Evolutionary conservation across 106 monocot species (phyloP), one percentile per base, ranked within the genome.

Genomic region (Dendrobium catenatum): DNA sequence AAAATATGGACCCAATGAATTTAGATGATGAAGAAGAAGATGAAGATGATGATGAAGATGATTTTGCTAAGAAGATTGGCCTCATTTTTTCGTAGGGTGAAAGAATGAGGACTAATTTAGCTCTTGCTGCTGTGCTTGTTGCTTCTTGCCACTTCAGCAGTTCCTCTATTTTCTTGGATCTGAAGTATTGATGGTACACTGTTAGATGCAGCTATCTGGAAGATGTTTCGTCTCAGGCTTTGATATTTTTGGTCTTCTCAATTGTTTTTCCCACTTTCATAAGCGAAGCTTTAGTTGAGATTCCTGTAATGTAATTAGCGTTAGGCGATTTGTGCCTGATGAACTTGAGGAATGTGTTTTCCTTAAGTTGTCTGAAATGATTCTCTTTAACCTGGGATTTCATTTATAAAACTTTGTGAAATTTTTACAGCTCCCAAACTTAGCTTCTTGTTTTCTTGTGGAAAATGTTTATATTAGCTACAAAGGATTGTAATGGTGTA

Each of bases 31-130:
- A 83, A 18, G 77, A 82, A 3, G 85, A 78, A 42, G 91, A 85
- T 51, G 85, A 86, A 26, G 42, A 81, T 2, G 95, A 91, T 51
- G 96, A 96, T n/a, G 93, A 86, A 1, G 85, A 93, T 54, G 95
- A 89, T 24, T 96, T 96, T 87, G 85, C 91, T 11, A 86, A 49
- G 83, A 93, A 88, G 81, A 86, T 88, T 27, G 85, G 90, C 20
- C 80, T 84, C 22, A 75, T 91, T 73, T 80, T 86, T 42, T 86
- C 88, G 3, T 91, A 43, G 26, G 16, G 31, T 49, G 3, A 10
- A 44, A n/a, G 8, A 76, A 11, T 16, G 6, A 18, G 29, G 22
- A 47, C 18, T 2, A 59, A 2, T 9, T 26, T 5, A 44, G 19
- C 68, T 31, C 44, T 24, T 59, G 78, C 40, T 40, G 40, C 58